phyloP scores from a whole-genome alignment of 23 red algal genomes.

The Gracilaria gracilis region DNA sequence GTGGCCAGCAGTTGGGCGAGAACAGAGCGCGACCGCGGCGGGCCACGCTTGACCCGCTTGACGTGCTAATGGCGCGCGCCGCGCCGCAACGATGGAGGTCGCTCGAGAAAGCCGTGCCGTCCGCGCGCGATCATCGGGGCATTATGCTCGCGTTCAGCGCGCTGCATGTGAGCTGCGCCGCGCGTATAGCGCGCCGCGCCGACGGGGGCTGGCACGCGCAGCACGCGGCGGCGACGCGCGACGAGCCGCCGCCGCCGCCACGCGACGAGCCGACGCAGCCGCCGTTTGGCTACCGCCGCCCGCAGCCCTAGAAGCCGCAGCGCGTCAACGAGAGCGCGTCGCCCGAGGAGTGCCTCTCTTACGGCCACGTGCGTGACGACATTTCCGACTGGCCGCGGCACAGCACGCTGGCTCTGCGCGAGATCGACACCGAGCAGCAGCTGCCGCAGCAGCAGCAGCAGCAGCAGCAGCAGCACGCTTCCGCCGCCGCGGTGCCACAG shows the following conservation, averaged over 20 bases:
- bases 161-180: neutral
- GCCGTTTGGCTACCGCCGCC: slow-evolving; percentile 25
- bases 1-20: too few relatives aligned
- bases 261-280: neutral
- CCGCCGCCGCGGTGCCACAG: slow-evolving; percentile 56
- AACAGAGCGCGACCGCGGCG: too few relatives aligned
- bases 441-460: too few relatives aligned
- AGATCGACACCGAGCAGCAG: slow-evolving; percentile 7
- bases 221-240: too few relatives aligned
- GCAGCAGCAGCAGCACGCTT: too few relatives aligned
- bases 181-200: neutral
- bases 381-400: neutral
- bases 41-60: too few relatives aligned
- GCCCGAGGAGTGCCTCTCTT: neutral
- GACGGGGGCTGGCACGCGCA: neutral
- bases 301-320: slow-evolving; percentile 14
- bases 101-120: too few relatives aligned
- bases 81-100: too few relatives aligned
- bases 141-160: neutral
- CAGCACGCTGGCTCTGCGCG: neutral
- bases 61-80: too few relatives aligned
- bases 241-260: too few relatives aligned
- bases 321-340: neutral
- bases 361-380: slow-evolving; percentile 1
- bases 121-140: too few relatives aligned